Evolutionary conservation across 306 rosid genomes (phyloP).

Genomic region (Corylus avellana): DNA sequence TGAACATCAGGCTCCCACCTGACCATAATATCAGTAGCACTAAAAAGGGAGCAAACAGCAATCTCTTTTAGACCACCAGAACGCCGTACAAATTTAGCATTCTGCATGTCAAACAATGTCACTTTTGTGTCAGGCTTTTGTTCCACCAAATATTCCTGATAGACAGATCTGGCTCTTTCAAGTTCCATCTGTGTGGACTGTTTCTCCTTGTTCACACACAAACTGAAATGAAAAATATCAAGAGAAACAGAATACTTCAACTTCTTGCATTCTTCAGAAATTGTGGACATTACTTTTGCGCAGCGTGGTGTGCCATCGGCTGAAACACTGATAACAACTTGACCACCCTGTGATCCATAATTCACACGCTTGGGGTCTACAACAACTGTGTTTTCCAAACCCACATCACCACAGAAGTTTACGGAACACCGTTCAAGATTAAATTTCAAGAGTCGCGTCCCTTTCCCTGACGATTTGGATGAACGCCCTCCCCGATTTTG

Average conservation of each 20-base stretch:
- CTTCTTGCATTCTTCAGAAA: conserved; percentile 59
- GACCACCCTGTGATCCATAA: conserved; percentile 98
- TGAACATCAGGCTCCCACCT: conserved; percentile 99
- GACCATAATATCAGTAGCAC: conserved; percentile 87
- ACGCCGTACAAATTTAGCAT: conserved; percentile 90
- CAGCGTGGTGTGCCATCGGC: conserved; percentile 85
- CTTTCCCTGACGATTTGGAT: conserved; percentile 78
- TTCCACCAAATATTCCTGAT: conserved; percentile 82
- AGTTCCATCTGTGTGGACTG: conserved; percentile 87
- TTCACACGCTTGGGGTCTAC: conserved; percentile 92
- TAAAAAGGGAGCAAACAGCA: conserved; percentile 93
- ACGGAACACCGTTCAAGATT: conserved; percentile 84
- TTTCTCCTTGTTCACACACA: conserved; percentile 84
- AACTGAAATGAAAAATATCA: conserved; percentile 79
- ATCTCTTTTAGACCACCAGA: conserved; percentile 90
- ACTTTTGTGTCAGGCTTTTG: conserved; percentile 61
- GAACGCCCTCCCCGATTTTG: conserved; percentile 59
- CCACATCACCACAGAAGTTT: conserved; percentile 72
- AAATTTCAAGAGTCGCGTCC: conserved; percentile 69
- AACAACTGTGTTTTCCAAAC: conserved; percentile 69
- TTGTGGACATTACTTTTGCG: conserved; percentile 73
- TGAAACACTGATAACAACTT: conserved; percentile 55
- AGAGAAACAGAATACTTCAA: conserved; percentile 77
- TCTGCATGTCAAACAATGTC: conserved; percentile 86
- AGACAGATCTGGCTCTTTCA: conserved; percentile 85